Evolutionary conservation across 129 eudicot genomes (phyloP), one percentile per base, ranked within the genome.

Genomic region (Flaveria bidentis): DNA sequence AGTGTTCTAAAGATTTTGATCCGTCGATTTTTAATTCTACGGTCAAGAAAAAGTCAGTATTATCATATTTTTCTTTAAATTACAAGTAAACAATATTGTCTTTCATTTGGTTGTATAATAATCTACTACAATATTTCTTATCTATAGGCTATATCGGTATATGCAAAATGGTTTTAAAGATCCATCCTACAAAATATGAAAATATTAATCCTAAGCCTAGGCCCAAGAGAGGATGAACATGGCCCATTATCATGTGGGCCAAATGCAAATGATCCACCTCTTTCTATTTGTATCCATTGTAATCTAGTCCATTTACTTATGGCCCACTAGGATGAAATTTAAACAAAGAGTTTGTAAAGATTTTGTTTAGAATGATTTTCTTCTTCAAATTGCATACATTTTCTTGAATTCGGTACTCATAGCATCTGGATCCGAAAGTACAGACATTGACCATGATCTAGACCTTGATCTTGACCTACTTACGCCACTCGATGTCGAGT

Each of bases 381-480:
- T 71, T 16, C 17, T 39, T 82, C 55, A 87, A 42, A 87, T 81
- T 4, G 91, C 91, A 46, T 87, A 87, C 91, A 87, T 87, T 56
- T 84, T 84, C 80, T 87, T 87, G 25, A 71, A 86, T 69, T 87
- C 86, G 11, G 80, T 79, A 66, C 67, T 50, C 25, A 75, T 41
- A n/a, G 78, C 75, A n/a, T 82, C 88, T 14, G 83, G 51, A 12
- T 87, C 91, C 7, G 91, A 87, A 51, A 71, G 50, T 26, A 87
- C 52, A 16, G 86, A 84, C 60, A 76, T 49, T 12, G 91, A 82
- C 81, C 78, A 84, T 14, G 86, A 81, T 51, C 79, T 72, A 13
- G 91, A 87, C 49, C 78, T 75, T 56, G 85, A 78, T 15, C 80
- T 67, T 22, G 75, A 78, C 53, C 76, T 60, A 20, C 87, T 83